Base-by-base conservation (phyloP, 2,329 filamentous ascomycete species). In the Monilinia vaccinii-corymbosi region DNA sequence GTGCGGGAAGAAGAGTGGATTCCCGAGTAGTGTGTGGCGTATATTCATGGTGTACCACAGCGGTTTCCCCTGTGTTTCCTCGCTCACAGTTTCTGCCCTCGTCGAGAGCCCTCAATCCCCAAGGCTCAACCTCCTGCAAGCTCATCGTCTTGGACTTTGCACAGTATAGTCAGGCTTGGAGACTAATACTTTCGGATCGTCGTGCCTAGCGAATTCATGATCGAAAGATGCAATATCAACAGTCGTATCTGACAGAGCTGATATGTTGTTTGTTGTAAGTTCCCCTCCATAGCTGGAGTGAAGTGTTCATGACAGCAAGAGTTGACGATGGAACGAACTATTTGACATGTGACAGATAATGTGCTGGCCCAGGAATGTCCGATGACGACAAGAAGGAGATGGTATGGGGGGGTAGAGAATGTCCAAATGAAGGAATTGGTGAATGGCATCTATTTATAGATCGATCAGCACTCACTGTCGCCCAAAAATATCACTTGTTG, bases 1-100 rank as follows among this genome's bases (percentile, higher is more conserved):
- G 76, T 2, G 72, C 67, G 0, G 84, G 84, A 0, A 87, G 77
- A 21, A 87, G 76, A 13, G 82, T 85, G 53, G 73, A 69, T 31
- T 73, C 50, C 23, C 61, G 47, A 32, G 14, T 42, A 11, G 31
- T 21, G 4, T 21, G 50, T 21, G 25, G 23, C 25, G 32, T 13
- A 53, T 9, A 11, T 32, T 32, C 13, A 21, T 9, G 1, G 11
- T 31, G 8, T n/a, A 14, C 32, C 8, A 44, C 25, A 32, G 25
- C 25, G 31, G 31, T 53, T 6, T 44, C 36, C 11, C 21, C 25
- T 32, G 18, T 32, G 7, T 7, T 13, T 4, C 7, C 38, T n/a
- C 1, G 5, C 10, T 40, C 16, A 40, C 16, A 14, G 6, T n/a
- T 2, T 21, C 6, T 14, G 7, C 8, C 49, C 40, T 31, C 34